Evolutionary conservation across 1,139 yeast genomes (phyloP).

Genomic region (Debaryomyces sp.): DNA sequence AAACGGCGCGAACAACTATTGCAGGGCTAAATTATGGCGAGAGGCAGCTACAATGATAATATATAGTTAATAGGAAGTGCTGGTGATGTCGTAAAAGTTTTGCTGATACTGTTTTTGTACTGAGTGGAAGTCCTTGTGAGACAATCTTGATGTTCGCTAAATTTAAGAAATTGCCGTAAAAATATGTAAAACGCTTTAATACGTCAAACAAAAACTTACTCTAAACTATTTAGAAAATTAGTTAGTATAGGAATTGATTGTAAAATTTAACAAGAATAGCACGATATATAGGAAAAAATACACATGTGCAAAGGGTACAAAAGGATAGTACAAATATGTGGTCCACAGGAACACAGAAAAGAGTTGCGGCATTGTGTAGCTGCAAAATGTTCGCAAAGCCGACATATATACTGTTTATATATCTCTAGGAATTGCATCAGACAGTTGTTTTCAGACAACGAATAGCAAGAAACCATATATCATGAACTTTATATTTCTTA

Average conservation of each 20-base stretch:
- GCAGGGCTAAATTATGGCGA: background rate
- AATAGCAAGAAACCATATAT: background rate
- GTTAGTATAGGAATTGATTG: background rate
- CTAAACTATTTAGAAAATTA: background rate
- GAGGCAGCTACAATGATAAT: background rate
- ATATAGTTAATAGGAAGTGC: background rate
- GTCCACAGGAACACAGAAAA: background rate
- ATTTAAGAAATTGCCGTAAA: background rate
- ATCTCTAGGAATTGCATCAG: background rate
- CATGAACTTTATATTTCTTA: constrained; percentile 5
- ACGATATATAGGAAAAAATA: background rate
- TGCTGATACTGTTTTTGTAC: no score
- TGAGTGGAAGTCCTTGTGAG: no score
- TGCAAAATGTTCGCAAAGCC: background rate
- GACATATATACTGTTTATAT: background rate
- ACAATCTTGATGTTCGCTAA: background rate
- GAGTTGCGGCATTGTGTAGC: background rate
- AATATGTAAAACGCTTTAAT: background rate
- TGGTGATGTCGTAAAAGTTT: no score
- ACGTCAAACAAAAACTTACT: background rate
- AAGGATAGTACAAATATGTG: no score
- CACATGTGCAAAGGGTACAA: background rate
- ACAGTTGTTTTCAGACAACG: background rate
- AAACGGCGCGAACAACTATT: background rate
- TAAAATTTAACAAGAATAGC: background rate